Evolutionary conservation across 768 basidiomycete genomes (phyloP).

Genomic region (Psilocybe tampanensis): DNA sequence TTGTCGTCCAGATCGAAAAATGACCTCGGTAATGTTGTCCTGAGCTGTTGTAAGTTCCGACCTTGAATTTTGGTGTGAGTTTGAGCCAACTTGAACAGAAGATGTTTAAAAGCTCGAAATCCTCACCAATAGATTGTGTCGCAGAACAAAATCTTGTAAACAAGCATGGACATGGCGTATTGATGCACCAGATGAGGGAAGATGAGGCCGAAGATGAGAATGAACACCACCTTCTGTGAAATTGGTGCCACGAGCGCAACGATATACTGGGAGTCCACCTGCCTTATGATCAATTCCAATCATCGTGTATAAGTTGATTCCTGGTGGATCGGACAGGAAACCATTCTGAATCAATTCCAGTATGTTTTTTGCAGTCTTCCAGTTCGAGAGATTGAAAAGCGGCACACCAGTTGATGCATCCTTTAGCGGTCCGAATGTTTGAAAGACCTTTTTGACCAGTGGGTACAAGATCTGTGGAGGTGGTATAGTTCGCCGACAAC

Average conservation of each 20-base stretch:
- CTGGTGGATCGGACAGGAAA: conserved; percentile 33
- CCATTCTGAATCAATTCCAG: conserved; percentile 27
- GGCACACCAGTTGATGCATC: conserved; percentile 29
- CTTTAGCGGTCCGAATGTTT: conserved; percentile 33
- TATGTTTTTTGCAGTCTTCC: conserved; percentile 31
- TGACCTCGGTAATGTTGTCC: conserved; percentile 24
- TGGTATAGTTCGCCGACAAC: conserved; percentile 30
- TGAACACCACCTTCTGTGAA: conserved; percentile 37
- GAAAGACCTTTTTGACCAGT: conserved; percentile 28
- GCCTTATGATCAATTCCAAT: conserved; percentile 21
- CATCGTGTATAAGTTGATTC: conserved; percentile 23
- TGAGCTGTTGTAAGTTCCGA: conserved; percentile 26
- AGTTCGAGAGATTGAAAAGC: conserved; percentile 31
- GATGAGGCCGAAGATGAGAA: conserved; percentile 19
- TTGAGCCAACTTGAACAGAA: not conserved
- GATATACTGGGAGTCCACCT: conserved; percentile 24
- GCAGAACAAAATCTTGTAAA: conserved; percentile 23
- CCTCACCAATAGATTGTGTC: conserved; percentile 30
- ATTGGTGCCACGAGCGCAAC: conserved; percentile 32
- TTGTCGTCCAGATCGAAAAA: conserved; percentile 24
- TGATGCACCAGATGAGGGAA: conserved; percentile 26
- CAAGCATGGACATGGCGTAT: conserved; percentile 20
- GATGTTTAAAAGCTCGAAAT: not conserved
- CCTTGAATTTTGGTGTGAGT: conserved; percentile 12
- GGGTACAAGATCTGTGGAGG: conserved; percentile 30